Conservation (phyloP, 345 rosid genomes). For the Brassica nigra region DNA sequence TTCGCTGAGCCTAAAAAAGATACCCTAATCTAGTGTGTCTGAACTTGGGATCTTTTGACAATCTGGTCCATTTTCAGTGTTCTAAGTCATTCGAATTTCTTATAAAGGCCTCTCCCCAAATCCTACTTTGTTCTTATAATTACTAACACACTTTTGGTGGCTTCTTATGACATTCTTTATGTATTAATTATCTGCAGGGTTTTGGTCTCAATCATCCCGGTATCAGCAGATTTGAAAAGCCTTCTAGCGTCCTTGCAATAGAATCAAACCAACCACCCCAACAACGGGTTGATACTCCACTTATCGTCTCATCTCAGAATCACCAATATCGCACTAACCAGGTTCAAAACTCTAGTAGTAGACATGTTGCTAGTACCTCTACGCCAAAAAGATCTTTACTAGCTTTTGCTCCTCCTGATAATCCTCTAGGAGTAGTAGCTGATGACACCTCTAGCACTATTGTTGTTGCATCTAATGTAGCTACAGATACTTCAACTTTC, state of each 20-base stretch:
- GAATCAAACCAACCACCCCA: neutral
- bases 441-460: too few species aligned
- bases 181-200: neutral
- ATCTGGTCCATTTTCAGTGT: neutral
- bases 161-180: neutral
- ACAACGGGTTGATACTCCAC: neutral
- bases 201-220: neutral
- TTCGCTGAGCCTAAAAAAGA: neutral
- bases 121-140: neutral
- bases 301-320: neutral
- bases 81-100: neutral
- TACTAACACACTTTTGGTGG: neutral
- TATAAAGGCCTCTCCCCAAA: neutral
- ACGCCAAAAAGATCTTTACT: too few species aligned
- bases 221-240: neutral
- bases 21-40: conserved; percentile 15
- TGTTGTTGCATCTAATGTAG: neutral
- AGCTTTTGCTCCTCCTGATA: too few species aligned
- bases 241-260: neutral
- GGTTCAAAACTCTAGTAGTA: neutral
- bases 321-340: neutral
- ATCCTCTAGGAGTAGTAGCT: too few species aligned
- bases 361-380: neutral
- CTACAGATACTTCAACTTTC: neutral
- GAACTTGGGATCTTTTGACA: neutral